Base-by-base conservation (phyloP, 2,329 filamentous ascomycete species). In the Aspergillus ochraceoroseus region DNA sequence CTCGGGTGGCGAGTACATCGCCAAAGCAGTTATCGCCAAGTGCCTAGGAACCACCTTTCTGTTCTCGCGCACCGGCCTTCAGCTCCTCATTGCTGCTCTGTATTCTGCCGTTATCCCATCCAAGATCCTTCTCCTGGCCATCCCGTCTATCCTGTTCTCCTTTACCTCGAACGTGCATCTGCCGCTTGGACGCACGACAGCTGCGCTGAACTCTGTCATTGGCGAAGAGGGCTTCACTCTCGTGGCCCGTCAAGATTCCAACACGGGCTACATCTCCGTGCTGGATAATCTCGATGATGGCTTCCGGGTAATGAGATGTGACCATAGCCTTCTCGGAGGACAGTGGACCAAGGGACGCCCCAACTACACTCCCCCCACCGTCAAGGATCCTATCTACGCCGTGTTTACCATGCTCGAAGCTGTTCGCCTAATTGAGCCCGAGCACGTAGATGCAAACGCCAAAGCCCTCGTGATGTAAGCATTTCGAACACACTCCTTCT, bases 351-450 rank as follows among this genome's bases (percentile, higher is more conserved):
- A 72, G 27, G 52, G 70, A 66, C 51, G 58, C 13, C 48, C 64
- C 55, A 64, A 82, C 61, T 44, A 72, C 66, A 35, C 68, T 58
- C 76, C 73, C 1, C 63, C 75, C 30, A 19, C 38, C 5, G 69
- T 87, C 12, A 77, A 79, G 7, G 92, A 98, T 65, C 87, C 90
- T 0, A 87, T 98, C 41, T 98, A 96, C 60, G 83, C 87, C 7
- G 84, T 96, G n/a, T 98, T 98, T 62, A 83, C 87, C 17, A 94
- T 95, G 75, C 77, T 98, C 1, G 92, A 98, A 63, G 87, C 90
- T 3, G 83, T 96, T 5, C 79, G 92, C 14, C 74, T 98, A 20
- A 74, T 95, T 15, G 73, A 92, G 52, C 65, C 72, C 3, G 70
- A 74, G 19, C 44, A 57, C 32, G 67, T 67, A 2, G 85, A 89